Percentiles rank a stretch among this genome's conserved stretches.
Evolutionary conservation across 305 asterid genomes (phyloP).

Genomic region (Fraxinus nigra): DNA sequence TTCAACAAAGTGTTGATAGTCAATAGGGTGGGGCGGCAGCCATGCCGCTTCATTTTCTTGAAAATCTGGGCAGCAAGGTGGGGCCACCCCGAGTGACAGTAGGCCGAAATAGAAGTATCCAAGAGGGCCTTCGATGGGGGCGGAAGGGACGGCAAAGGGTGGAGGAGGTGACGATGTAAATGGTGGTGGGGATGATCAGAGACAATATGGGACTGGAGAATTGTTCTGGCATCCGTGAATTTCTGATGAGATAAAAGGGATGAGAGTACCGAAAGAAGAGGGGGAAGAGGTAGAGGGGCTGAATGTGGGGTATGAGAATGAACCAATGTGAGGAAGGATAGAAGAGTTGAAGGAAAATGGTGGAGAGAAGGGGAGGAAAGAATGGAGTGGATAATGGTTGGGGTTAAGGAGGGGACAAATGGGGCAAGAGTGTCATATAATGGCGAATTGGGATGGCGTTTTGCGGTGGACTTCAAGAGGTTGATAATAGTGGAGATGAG

Average conservation of each 20-base stretch:
- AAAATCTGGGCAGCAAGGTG: conserved; percentile 62
- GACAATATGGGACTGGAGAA: conserved; percentile 53
- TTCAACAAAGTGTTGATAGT: conserved; percentile 52
- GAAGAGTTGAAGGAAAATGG: conserved; percentile 48
- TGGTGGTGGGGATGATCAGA: conserved; percentile 64
- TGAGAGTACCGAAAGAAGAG: conserved; percentile 53
- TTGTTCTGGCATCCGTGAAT: conserved; percentile 50
- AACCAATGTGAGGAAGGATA: conserved; percentile 59
- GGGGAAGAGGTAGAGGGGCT: conserved; percentile 45
- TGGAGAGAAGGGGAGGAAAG: conserved; percentile 56
- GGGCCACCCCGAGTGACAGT: conserved; percentile 61
- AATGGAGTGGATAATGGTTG: conserved; percentile 57
- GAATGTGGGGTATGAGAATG: conserved; percentile 41
- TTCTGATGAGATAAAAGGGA: conserved; percentile 51
- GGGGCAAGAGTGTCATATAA: conserved; percentile 38
- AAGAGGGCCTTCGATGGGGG: conserved; percentile 50
- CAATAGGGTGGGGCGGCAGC: conserved; percentile 40
- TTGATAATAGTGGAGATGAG: conserved; percentile 43
- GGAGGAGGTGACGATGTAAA: conserved; percentile 64
- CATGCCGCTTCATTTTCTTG: conserved; percentile 74
- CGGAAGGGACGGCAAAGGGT: conserved; percentile 51
- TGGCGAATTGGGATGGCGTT: conserved; percentile 22
- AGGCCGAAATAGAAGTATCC: conserved; percentile 59
- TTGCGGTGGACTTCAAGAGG: conserved; percentile 24
- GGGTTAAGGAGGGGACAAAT: conserved; percentile 57